Conservation (phyloP, 176 grass and related monocot genomes). For the Oryza officinalis region DNA sequence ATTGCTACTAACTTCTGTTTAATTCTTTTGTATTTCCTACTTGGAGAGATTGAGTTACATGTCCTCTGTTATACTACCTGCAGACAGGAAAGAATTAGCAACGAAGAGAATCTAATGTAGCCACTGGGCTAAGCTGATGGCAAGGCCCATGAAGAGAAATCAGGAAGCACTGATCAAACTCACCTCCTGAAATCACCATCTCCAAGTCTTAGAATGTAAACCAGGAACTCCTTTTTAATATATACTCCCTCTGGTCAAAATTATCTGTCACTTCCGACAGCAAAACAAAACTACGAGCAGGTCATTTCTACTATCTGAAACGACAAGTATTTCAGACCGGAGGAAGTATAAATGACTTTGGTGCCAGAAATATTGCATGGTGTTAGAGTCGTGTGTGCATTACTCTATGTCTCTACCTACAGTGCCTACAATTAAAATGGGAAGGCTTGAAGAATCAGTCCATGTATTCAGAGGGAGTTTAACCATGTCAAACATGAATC, state of each 20-base stretch:
- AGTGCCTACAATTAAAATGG: too few relatives aligned
- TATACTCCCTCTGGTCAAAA: too few relatives aligned
- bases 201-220: neutral
- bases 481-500: neutral
- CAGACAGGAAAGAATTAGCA: conserved; percentile 54
- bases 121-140: neutral
- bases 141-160: neutral
- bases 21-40: conserved; percentile 19
- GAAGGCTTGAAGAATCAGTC: neutral
- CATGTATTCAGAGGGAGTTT: neutral
- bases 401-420: too few relatives aligned
- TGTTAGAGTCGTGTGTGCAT: too few relatives aligned
- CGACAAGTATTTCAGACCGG: too few relatives aligned
- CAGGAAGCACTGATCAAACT: conserved; percentile 6
- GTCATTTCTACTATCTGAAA: too few relatives aligned
- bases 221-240: neutral
- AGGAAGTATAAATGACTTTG: neutral
- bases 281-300: too few relatives aligned
- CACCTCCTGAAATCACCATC: neutral
- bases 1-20: neutral
- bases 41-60: neutral
- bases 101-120: conserved; percentile 23
- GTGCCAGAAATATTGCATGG: too few relatives aligned
- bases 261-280: too few relatives aligned
- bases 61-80: conserved; percentile 13